phyloP scores from a whole-genome alignment of 2,329 filamentous ascomycete species.

The Magnaporthiopsis incrustans region DNA sequence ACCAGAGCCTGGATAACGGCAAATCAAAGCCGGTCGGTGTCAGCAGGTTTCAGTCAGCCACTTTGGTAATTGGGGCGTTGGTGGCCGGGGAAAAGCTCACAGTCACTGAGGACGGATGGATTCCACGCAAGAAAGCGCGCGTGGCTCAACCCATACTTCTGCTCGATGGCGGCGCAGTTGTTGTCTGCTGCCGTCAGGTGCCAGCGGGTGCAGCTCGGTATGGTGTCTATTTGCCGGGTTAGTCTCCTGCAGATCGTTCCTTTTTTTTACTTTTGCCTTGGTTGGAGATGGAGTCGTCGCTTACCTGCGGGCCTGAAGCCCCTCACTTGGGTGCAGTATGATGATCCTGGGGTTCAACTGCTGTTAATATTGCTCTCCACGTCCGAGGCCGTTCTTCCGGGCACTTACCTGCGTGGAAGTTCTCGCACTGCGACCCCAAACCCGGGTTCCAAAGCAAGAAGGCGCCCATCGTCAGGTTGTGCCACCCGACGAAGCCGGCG shows the following conservation, averaged over 20 bases:
- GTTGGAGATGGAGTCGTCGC: no score
- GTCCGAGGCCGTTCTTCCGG: no score
- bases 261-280: no score
- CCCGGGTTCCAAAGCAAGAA: not conserved
- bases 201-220: not conserved
- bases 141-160: not conserved
- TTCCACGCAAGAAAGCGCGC: conserved; percentile 1
- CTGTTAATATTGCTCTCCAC: no score
- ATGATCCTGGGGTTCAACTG: no score
- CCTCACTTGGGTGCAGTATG: not conserved
- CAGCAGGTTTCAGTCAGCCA: no score
- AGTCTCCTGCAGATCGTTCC: no score
- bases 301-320: not conserved
- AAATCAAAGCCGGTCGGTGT: no score
- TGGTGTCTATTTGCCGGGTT: not conserved
- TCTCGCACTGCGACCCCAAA: not conserved
- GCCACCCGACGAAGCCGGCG: not conserved
- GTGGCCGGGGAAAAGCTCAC: not conserved
- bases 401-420: not conserved
- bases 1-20: not conserved
- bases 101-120: not conserved
- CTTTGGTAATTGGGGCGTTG: not conserved
- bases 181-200: not conserved
- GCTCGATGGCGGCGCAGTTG: not conserved
- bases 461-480: not conserved